phyloP scores from a whole-genome alignment of 2,329 filamentous ascomycete species.

The Fusarium nelsonii region DNA sequence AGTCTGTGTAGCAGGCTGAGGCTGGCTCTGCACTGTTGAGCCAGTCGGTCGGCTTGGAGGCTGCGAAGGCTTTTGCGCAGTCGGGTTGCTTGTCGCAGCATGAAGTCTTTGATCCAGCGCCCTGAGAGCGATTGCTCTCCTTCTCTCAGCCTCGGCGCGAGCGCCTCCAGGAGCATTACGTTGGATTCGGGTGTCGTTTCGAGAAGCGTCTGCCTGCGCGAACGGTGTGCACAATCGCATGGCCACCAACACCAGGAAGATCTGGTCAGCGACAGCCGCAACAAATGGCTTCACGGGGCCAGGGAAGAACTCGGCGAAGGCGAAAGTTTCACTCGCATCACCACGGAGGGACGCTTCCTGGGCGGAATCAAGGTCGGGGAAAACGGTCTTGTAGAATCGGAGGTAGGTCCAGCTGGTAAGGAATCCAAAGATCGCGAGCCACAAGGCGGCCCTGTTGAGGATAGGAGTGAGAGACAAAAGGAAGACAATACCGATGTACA shows the following conservation, averaged over 20 bases:
- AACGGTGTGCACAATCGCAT: slow-evolving; percentile 87
- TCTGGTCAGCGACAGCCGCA: slow-evolving; percentile 71
- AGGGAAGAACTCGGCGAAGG: slow-evolving; percentile 96
- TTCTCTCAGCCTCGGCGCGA: slow-evolving; percentile 90
- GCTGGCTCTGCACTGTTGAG: slow-evolving; percentile 69
- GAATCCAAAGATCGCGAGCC: slow-evolving; percentile 85
- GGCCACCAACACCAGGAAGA: slow-evolving; percentile 81
- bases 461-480: slow-evolving; percentile 70
- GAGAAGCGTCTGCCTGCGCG: slow-evolving; percentile 81
- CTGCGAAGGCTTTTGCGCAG: slow-evolving; percentile 47
- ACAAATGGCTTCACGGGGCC: slow-evolving; percentile 83
- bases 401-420: slow-evolving; percentile 94
- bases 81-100: slow-evolving; percentile 74
- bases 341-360: slow-evolving; percentile 77
- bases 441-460: slow-evolving; percentile 77
- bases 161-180: slow-evolving; percentile 74
- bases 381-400: slow-evolving; percentile 88
- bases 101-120: slow-evolving; percentile 92
- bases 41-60: slow-evolving; percentile 60
- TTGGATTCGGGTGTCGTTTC: slow-evolving; percentile 70
- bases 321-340: slow-evolving; percentile 95
- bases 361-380: slow-evolving; percentile 74
- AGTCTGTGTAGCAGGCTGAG: slow-evolving; percentile 66
- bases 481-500: slow-evolving; percentile 81
- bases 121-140: slow-evolving; percentile 88